Evolutionary conservation across 257 asterid genomes (phyloP).

Genomic region (Fraxinus americana): DNA sequence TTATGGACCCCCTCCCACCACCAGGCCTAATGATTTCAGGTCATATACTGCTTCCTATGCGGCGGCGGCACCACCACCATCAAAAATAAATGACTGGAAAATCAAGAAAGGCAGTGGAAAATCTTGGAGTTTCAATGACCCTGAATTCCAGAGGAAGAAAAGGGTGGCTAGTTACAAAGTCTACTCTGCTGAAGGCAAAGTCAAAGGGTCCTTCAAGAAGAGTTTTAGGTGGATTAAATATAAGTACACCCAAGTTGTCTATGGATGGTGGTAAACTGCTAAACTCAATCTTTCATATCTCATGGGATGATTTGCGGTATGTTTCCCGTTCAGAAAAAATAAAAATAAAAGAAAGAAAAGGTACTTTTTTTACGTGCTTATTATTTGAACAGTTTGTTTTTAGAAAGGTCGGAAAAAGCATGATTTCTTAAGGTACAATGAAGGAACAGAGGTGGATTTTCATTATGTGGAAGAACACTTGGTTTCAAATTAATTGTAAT

Average conservation of each 20-base stretch:
- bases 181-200: constrained; percentile 82
- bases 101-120: constrained; percentile 55
- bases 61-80: constrained; percentile 27
- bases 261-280: constrained; percentile 60
- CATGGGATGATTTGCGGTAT: not conserved
- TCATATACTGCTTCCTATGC: constrained; percentile 54
- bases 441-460: not conserved
- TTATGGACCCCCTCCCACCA: constrained; percentile 28
- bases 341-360: too few relatives aligned
- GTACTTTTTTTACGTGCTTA: not conserved
- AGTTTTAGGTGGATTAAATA: constrained; percentile 77
- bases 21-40: constrained; percentile 46
- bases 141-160: constrained; percentile 87
- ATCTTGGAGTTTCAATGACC: constrained; percentile 64
- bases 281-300: not conserved
- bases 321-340: not conserved
- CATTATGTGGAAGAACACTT: not conserved
- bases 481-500: not conserved
- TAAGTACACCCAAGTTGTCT: constrained; percentile 57
- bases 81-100: constrained; percentile 34
- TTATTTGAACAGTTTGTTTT: not conserved
- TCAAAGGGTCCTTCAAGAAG: constrained; percentile 74
- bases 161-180: constrained; percentile 89
- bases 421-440: not conserved
- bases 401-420: not conserved